Base-by-base conservation (phyloP, 2,329 filamentous ascomycete genomes). In the Bipolaris gigantea region DNA sequence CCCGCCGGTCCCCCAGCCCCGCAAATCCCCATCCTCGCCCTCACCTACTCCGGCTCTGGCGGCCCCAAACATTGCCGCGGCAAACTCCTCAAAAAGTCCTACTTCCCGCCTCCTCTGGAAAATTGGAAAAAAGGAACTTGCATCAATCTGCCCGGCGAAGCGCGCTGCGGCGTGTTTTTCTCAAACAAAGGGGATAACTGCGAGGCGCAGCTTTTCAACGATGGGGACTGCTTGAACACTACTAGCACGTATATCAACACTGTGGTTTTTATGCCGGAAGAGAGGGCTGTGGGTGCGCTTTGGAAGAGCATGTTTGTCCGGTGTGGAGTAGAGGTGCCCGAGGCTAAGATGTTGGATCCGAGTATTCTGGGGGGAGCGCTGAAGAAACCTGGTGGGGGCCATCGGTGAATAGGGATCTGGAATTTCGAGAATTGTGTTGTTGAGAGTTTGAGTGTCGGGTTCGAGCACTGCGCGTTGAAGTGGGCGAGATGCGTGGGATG, bases 1-100 rank as follows among this genome's bases (percentile, higher is more conserved):
- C 27, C 27, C 10, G 27, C 10, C 10, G 27, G 57, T 13, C 50
- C 60, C n/a, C 27, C 6, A 9, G 15, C 32, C 9, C 43, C 60
- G 4, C 64, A 67, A 35, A 39, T 67, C 7, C 70, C 68, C 1
- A 72, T 74, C 16, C 53, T 73, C 11, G 70, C 70, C 4, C 60
- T 73, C 6, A 66, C 69, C 2, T 73, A 73, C 52, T 53, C 65
- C 1, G 67, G 70, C n/a, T 59, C 65, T 4, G 64, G 69, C 18
- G 71, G 71, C 2, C 70, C 71, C 3, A 73, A 73, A 41, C 69
- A 72, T 50, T 74, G 71, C 47, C 69, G 70, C 33, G 71, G 71
- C n/a, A 41, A 60, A 7, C 52, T 72, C 2, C 11, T 74, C 2
- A 60, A 69, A 30, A 64, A 67, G 16, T 60, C 67, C 4, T 45